phyloP scores from a whole-genome alignment of 257 asterid genomes.

The Nicotiana sylvestris region DNA sequence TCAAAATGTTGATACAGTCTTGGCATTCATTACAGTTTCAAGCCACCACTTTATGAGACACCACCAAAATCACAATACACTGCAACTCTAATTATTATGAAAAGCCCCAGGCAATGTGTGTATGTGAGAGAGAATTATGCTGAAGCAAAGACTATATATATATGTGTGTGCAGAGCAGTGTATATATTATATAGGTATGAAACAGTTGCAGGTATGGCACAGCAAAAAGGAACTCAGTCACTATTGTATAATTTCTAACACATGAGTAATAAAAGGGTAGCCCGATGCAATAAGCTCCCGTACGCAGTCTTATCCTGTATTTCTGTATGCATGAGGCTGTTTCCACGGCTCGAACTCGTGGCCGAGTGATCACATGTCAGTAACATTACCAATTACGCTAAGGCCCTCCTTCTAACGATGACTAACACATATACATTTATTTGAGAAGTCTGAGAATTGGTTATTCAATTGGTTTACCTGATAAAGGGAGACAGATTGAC shows the following conservation, averaged over 20 bases:
- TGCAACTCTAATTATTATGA: slow-evolving; percentile 27
- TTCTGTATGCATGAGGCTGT: too few species aligned
- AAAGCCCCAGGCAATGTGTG: slow-evolving; percentile 21
- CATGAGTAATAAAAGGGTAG: not conserved
- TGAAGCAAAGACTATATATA: not conserved
- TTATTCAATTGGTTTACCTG: slow-evolving; percentile 25
- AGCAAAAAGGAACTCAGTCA: not conserved
- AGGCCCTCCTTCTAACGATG: too few species aligned
- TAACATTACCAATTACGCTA: too few species aligned
- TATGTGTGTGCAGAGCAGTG: not conserved
- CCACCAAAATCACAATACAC: slow-evolving; percentile 8
- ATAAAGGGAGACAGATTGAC: slow-evolving; percentile 48
- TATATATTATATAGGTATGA: not conserved
- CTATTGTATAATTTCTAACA: not conserved
- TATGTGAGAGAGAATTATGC: slow-evolving; percentile 1
- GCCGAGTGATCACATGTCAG: accelerated
- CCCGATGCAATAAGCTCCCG: too few species aligned
- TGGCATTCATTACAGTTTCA: slow-evolving; percentile 27
- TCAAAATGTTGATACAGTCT: slow-evolving; percentile 25
- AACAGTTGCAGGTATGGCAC: not conserved
- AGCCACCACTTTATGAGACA: slow-evolving; percentile 40
- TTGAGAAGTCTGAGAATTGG: slow-evolving; percentile 27
- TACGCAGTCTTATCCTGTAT: too few species aligned
- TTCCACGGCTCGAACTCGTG: too few species aligned
- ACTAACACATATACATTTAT: not conserved